phyloP scores from a whole-genome alignment of 768 basidiomycete genomes.

The Suillus cothurnatus region DNA sequence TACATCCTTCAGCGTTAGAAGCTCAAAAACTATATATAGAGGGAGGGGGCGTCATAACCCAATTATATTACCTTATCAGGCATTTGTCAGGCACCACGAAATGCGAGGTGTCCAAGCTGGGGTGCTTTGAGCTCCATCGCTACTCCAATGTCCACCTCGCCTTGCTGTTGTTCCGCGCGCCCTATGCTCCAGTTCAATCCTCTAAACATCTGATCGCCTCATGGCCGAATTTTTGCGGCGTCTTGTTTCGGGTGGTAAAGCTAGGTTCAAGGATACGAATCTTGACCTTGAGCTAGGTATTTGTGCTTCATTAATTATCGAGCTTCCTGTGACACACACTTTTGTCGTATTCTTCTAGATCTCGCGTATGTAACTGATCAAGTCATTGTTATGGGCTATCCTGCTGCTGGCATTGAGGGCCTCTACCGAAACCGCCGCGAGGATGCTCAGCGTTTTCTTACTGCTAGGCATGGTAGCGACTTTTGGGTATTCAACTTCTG shows the following conservation, averaged over 20 bases:
- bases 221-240: conserved; percentile 73
- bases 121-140: not conserved
- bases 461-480: conserved; percentile 70
- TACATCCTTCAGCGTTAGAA: no score
- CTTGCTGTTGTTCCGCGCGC: not conserved
- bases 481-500: conserved; percentile 93
- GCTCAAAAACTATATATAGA: no score
- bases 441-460: conserved; percentile 76
- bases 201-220: not conserved
- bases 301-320: conserved; percentile 20
- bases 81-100: not conserved
- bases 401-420: conserved; percentile 76
- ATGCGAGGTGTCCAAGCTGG: not conserved
- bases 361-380: conserved; percentile 73
- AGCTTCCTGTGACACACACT: conserved; percentile 9
- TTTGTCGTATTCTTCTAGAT: conserved; percentile 36
- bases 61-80: not conserved
- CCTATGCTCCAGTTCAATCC: not conserved
- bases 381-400: conserved; percentile 76
- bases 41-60: no score
- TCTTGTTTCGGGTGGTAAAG: conserved; percentile 81
- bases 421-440: conserved; percentile 79
- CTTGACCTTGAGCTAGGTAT: conserved; percentile 74
- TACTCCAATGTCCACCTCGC: not conserved
- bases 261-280: conserved; percentile 69